Evolutionary conservation across 2,329 filamentous ascomycete species (phyloP).

Genomic region (Colletotrichum lini): DNA sequence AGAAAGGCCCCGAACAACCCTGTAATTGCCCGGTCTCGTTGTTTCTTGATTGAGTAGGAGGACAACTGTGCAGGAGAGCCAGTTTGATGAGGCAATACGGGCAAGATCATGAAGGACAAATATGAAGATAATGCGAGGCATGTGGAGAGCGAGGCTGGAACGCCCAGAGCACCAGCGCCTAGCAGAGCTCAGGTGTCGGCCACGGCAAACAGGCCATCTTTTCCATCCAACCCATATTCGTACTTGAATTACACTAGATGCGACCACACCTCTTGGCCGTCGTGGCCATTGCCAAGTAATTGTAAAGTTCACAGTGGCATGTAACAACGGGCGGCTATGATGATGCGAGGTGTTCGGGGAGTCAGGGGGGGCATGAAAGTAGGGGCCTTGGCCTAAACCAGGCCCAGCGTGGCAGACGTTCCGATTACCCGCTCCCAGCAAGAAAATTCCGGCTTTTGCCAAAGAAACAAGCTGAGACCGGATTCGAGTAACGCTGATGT

Average conservation of each 20-base stretch:
- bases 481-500: constrained; percentile 16
- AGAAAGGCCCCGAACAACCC: no score
- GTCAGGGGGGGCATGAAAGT: constrained; percentile 16
- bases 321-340: background rate
- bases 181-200: background rate
- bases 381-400: constrained; percentile 30
- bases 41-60: no score
- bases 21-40: no score
- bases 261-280: background rate
- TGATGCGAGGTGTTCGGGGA: background rate
- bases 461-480: constrained; percentile 20
- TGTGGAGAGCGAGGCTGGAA: constrained; percentile 11
- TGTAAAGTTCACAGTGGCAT: background rate
- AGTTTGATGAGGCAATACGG: no score
- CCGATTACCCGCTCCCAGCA: constrained; percentile 36
- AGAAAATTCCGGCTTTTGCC: constrained; percentile 12
- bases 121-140: background rate
- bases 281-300: background rate
- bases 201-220: background rate
- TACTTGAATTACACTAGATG: background rate
- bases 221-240: background rate
- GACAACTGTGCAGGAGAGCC: no score
- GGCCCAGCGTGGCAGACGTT: constrained; percentile 34
- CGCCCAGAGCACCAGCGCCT: background rate
- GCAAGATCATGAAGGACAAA: no score